phyloP scores from a whole-genome alignment of 805 yeast species.

The Lipomyces sp. region DNA sequence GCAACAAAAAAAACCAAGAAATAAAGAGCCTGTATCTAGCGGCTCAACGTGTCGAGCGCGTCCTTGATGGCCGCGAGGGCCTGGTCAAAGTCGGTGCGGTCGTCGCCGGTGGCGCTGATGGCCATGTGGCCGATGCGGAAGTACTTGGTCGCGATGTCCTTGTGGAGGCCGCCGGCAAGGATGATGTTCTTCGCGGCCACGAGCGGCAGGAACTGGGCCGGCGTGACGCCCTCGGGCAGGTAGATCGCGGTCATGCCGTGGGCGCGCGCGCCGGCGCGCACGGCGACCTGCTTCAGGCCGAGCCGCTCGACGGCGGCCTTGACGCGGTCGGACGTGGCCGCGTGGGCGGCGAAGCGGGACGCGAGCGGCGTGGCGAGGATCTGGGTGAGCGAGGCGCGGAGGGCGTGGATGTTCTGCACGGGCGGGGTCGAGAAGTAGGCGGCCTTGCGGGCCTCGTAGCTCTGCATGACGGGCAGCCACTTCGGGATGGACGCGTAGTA shows the following conservation, averaged over 20 bases:
- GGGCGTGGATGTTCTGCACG: slow-evolving; percentile 77
- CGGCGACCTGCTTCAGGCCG: slow-evolving; percentile 71
- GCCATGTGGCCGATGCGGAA: slow-evolving; percentile 98
- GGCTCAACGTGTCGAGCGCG: too few relatives aligned
- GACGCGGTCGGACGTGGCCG: slow-evolving; percentile 58
- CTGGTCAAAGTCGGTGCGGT: slow-evolving; percentile 52
- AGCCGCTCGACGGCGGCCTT: slow-evolving; percentile 54
- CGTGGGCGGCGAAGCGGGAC: slow-evolving; percentile 61
- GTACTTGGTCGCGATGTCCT: slow-evolving; percentile 72
- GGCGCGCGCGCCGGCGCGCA: slow-evolving; percentile 60
- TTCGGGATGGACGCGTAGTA: slow-evolving; percentile 70
- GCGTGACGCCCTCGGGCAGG: slow-evolving; percentile 70
- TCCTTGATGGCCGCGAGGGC: slow-evolving; percentile 49
- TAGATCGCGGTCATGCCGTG: slow-evolving; percentile 84
- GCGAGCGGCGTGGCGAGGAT: slow-evolving; percentile 57
- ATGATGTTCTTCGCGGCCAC: slow-evolving; percentile 65
- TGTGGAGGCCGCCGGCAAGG: slow-evolving; percentile 88
- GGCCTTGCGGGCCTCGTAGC: slow-evolving; percentile 73
- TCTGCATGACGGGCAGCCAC: slow-evolving; percentile 87
- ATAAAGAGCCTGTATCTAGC: too few relatives aligned
- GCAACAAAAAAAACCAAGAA: too few relatives aligned
- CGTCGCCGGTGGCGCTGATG: slow-evolving; percentile 58
- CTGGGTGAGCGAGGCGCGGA: slow-evolving; percentile 70
- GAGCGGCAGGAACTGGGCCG: slow-evolving; percentile 57
- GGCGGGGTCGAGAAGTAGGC: slow-evolving; percentile 98